Evolutionary conservation across 768 basidiomycete genomes (phyloP).

Genomic region (Kwoniella shandongensis): DNA sequence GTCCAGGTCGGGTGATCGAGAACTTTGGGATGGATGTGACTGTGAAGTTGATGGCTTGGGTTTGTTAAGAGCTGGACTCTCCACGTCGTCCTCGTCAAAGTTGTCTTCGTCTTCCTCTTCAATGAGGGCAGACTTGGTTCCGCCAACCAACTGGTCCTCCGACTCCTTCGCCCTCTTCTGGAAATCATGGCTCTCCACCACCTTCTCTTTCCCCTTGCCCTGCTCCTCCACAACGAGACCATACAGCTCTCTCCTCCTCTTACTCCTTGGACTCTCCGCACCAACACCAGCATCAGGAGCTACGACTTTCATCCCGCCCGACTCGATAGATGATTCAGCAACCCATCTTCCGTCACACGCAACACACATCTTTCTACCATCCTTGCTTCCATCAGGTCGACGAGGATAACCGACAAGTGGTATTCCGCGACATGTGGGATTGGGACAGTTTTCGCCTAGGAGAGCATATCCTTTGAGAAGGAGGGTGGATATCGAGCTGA

Average conservation of each 20-base stretch:
- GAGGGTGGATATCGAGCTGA: slow-evolving; percentile 34
- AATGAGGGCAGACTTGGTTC: slow-evolving; percentile 6
- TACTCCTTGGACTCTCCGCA: slow-evolving; percentile 36
- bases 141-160: background rate
- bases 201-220: slow-evolving; percentile 28
- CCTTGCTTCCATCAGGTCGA: slow-evolving; percentile 30
- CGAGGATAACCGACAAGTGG: slow-evolving; percentile 51
- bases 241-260: slow-evolving; percentile 39
- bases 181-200: slow-evolving; percentile 19
- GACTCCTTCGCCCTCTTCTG: slow-evolving; percentile 13
- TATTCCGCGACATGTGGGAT: slow-evolving; percentile 38
- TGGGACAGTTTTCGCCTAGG: slow-evolving; percentile 41
- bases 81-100: slow-evolving; percentile 11
- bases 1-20: background rate
- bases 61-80: background rate
- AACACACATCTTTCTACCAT: slow-evolving; percentile 44
- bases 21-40: background rate
- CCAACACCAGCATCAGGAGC: background rate
- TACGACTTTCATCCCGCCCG: background rate
- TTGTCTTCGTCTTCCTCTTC: slow-evolving; percentile 6
- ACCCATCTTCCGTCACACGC: slow-evolving; percentile 41
- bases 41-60: background rate
- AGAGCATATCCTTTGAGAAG: slow-evolving; percentile 49
- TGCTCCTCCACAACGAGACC: slow-evolving; percentile 19
- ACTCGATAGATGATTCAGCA: slow-evolving; percentile 10